Evolutionary conservation across 495 filamentous ascomycete species (phyloP).

Genomic region (Hamigera avellanea): DNA sequence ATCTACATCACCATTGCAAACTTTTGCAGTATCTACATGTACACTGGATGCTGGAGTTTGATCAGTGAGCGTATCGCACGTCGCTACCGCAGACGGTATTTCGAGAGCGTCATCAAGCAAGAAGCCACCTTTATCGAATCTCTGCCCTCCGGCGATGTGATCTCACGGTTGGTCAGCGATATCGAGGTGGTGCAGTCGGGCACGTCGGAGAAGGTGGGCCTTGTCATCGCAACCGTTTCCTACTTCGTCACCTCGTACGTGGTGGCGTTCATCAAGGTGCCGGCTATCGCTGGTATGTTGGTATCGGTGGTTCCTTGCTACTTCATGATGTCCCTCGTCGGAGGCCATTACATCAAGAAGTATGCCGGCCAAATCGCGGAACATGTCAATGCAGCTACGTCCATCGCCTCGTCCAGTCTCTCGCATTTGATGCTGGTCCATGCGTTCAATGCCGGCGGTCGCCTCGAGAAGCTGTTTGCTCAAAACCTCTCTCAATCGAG

Average conservation of each 20-base stretch:
- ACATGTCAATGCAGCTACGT: constrained; percentile 34
- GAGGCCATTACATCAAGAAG: constrained; percentile 48
- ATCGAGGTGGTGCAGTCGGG: constrained; percentile 50
- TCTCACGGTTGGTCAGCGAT: constrained; percentile 47
- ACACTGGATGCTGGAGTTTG: constrained; percentile 45
- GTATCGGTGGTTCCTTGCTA: constrained; percentile 54
- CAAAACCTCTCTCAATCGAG: constrained; percentile 32
- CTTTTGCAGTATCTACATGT: constrained; percentile 46
- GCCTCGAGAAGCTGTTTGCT: constrained; percentile 43
- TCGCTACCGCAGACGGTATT: constrained; percentile 46
- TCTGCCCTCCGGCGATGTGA: constrained; percentile 46
- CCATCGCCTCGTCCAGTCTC: constrained; percentile 37
- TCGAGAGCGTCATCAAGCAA: constrained; percentile 45
- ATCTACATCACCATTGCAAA: constrained; percentile 53
- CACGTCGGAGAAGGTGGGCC: constrained; percentile 57
- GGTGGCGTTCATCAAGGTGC: constrained; percentile 51
- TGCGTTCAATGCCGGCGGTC: constrained; percentile 32
- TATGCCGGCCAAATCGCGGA: constrained; percentile 42
- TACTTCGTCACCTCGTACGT: constrained; percentile 55
- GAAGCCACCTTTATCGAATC: constrained; percentile 51
- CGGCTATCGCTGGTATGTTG: constrained; percentile 24
- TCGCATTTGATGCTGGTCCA: constrained; percentile 38
- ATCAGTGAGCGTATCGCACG: constrained; percentile 50
- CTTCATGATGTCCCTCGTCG: constrained; percentile 51
- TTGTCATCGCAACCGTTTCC: constrained; percentile 42